Conservation (phyloP, 2,329 filamentous ascomycete genomes). For the Alternaria arbusti region DNA sequence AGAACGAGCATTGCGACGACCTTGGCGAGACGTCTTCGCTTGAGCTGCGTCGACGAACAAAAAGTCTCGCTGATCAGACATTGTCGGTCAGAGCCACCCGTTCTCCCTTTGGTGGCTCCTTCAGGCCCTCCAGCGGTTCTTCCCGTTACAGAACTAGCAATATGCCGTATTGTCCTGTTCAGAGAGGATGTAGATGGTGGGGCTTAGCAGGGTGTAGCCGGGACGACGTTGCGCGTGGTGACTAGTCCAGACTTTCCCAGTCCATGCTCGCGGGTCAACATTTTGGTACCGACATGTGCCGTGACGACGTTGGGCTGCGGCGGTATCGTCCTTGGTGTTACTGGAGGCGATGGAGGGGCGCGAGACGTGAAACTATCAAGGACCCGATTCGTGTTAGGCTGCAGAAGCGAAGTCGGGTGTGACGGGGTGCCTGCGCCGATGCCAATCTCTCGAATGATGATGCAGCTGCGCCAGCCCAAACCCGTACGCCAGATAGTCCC, state of each 20-base stretch:
- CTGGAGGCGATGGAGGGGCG: conserved; percentile 37
- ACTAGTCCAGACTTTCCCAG: conserved; percentile 37
- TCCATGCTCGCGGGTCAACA: conserved; percentile 35
- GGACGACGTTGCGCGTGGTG: conserved; percentile 23
- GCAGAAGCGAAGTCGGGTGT: conserved; percentile 29
- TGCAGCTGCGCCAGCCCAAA: conserved; percentile 16
- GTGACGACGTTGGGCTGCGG: conserved; percentile 31
- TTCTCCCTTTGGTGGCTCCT: conserved; percentile 25
- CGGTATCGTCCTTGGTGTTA: conserved; percentile 29
- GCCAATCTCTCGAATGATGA: conserved; percentile 15
- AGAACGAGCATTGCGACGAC: conserved; percentile 49
- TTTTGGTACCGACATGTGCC: conserved; percentile 30
- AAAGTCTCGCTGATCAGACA: conserved; percentile 43
- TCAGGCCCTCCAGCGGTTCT: conserved; percentile 37
- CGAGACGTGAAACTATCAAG: conserved; percentile 42
- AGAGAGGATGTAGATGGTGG: conserved; percentile 27
- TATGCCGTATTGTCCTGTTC: conserved; percentile 23
- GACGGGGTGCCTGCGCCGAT: conserved; percentile 29
- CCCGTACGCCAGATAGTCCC: conserved; percentile 16
- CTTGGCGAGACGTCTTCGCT: conserved; percentile 47
- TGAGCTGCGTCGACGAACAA: conserved; percentile 49
- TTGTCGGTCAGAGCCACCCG: conserved; percentile 21
- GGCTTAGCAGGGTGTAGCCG: conserved; percentile 30
- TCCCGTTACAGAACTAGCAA: conserved; percentile 27
- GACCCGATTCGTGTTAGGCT: conserved; percentile 42